These are phyloP conservation scores for Lodderomyces beijingensis DNA, from an alignment of 1,139 yeast genomes.

Conservation along the genomic window DNA sequence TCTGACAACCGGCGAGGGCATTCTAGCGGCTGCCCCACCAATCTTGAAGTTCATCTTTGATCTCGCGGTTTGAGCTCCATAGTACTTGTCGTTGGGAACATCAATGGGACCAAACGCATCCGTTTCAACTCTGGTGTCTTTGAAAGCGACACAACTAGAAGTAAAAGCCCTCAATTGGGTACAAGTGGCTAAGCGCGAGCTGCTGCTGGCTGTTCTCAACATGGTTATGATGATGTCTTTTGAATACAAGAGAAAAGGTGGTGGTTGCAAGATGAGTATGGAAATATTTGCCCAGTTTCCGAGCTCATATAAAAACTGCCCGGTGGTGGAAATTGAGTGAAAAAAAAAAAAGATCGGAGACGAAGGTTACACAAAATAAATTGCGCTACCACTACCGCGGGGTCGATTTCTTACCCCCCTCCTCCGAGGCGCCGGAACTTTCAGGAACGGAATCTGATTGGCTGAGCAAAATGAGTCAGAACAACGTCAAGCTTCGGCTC, in stretches of 20 bases:
- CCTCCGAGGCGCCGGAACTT: constrained; percentile 3
- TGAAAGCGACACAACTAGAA: constrained; percentile 20
- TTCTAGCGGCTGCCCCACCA: constrained; percentile 85
- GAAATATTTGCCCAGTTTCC: no score
- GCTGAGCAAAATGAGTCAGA: no score
- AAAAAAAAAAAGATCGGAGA: no score
- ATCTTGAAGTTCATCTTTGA: constrained; percentile 90
- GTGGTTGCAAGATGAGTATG: no score
- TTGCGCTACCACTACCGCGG: no score
- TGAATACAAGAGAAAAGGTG: no score
- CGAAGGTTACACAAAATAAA: no score
- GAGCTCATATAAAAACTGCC: no score
- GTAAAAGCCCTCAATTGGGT: constrained; percentile 25
- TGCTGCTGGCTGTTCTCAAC: constrained; percentile 27
- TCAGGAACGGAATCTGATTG: constrained; percentile 4
- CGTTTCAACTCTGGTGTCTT: constrained; percentile 65
- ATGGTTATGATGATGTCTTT: no score
- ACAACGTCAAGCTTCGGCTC: no score
- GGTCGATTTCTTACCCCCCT: no score
- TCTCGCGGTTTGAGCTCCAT: constrained; percentile 99
- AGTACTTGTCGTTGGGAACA: constrained; percentile 80
- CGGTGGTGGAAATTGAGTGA: no score
- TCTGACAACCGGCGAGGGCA: constrained; percentile 86
- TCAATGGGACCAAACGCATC: constrained; percentile 97
- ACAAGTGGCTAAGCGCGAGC: constrained; percentile 8